Conservation (phyloP, 2,329 filamentous ascomycete genomes). For the Berkeleyomyces rouxiae region DNA sequence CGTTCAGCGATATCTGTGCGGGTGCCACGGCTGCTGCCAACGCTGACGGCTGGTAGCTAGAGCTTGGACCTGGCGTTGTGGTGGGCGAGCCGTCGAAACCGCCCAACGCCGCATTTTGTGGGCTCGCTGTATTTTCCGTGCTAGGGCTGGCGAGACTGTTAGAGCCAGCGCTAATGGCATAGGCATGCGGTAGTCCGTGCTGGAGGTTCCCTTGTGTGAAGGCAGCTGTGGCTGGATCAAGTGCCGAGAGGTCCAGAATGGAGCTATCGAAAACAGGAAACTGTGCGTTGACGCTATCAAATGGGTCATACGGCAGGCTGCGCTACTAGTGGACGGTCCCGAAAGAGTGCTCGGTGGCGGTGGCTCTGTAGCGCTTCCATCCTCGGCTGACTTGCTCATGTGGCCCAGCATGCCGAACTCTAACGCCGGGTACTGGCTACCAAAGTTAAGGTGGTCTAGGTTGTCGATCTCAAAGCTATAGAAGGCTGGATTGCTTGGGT, state of each 20-base stretch:
- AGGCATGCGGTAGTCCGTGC: slow-evolving; percentile 47
- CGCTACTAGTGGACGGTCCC: not conserved
- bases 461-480: slow-evolving; percentile 95
- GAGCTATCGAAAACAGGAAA: slow-evolving; percentile 32
- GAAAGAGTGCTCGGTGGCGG: slow-evolving; percentile 22
- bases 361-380: slow-evolving; percentile 20
- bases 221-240: slow-evolving; percentile 31
- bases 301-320: slow-evolving; percentile 2
- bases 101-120: slow-evolving; percentile 30
- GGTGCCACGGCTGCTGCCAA: slow-evolving; percentile 14
- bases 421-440: slow-evolving; percentile 85
- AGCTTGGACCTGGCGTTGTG: slow-evolving; percentile 5
- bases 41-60: slow-evolving; percentile 20
- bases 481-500: slow-evolving; percentile 76
- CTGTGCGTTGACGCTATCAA: not conserved
- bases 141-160: slow-evolving; percentile 46
- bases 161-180: slow-evolving; percentile 47
- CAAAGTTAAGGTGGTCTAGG: slow-evolving; percentile 55
- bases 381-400: slow-evolving; percentile 42
- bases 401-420: slow-evolving; percentile 95
- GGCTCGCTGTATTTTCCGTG: slow-evolving; percentile 45
- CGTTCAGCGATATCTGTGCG: slow-evolving; percentile 14
- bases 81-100: slow-evolving; percentile 37
- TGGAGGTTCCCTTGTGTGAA: slow-evolving; percentile 42
- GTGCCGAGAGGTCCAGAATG: slow-evolving; percentile 35